Conservation (phyloP, 1,284 basidiomycete species). For the Peniophora sp. region DNA sequence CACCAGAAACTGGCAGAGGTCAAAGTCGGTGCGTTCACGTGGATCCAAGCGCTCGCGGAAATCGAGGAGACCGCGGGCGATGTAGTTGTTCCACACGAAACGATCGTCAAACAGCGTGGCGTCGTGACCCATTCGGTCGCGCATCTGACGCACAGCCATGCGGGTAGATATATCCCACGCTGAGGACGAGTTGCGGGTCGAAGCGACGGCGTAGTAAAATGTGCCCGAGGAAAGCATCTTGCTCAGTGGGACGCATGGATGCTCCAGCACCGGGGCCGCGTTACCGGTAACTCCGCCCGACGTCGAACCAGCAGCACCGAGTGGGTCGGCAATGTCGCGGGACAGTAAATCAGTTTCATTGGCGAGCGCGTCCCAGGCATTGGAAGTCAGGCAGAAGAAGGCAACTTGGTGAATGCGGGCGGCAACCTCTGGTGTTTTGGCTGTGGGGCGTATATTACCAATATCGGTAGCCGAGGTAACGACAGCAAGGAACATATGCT, state of each 20-base stretch:
- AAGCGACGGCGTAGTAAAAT: constrained; percentile 80
- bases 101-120: constrained; percentile 67
- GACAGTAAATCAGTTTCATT: constrained; percentile 39
- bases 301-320: no score
- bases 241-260: constrained; percentile 84
- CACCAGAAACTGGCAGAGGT: constrained; percentile 63
- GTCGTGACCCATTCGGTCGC: constrained; percentile 44
- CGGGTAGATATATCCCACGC: constrained; percentile 86
- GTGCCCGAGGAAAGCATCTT: constrained; percentile 90
- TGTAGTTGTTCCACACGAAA: constrained; percentile 86
- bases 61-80: constrained; percentile 72
- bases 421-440: constrained; percentile 48
- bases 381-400: constrained; percentile 68
- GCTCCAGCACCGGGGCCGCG: constrained; percentile 56
- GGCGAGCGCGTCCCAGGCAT: constrained; percentile 49
- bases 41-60: constrained; percentile 71
- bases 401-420: constrained; percentile 72
- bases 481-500: constrained; percentile 77
- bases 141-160: constrained; percentile 57
- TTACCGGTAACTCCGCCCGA: constrained; percentile 27
- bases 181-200: constrained; percentile 30
- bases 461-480: constrained; percentile 71
- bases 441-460: constrained; percentile 68
- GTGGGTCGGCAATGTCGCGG: constrained; percentile 32
- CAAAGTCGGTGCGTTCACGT: constrained; percentile 61